Base-by-base conservation (phyloP, 305 asterid genomes). In the Fraxinus platypoda region DNA sequence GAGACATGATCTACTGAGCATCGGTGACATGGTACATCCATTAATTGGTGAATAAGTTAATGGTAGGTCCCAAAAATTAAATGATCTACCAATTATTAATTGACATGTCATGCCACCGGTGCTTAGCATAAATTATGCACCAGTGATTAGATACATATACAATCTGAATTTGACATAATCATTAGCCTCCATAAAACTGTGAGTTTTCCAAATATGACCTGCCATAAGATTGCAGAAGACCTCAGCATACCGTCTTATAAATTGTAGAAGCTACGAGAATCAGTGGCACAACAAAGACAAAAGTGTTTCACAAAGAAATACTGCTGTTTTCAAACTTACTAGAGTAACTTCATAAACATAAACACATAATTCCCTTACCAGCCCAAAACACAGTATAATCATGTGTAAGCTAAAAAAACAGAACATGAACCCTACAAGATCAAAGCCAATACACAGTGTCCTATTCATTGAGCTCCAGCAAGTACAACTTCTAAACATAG, bases 191-290 rank as follows among this genome's bases (percentile, higher is more conserved):
- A 71, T 30, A 79, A n/a, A 54, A 71, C 72, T 28, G 26, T 75
- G 73, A 5, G 46, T 23, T n/a, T 77, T 43, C 80, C 43, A 2
- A 57, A 72, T 31, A 62, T n/a, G 71, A 62, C 78, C 30, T 73
- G 83, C 82, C 75, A 75, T 52, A 74, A 74, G 35, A 80, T 52
- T 80, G 74, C 79, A 54, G 62, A 54, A 52, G 79, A 74, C 79
- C 75, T 13, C 21, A 34, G 79, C 38, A 54, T 33, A 74, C 74
- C 15, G 21, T 73, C 12, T 54, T 52, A 23, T 49, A 80, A 34
- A 28, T 49, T 34, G 33, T 54, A 57, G 75, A 70, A 28, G 75
- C 74, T 52, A 73, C 79, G 64, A 80, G 13, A 49, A 70, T 46
- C 6, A n/a, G 64, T 21, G 74, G 57, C 54, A 80, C 43, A 3